Evolutionary conservation across 208 protist species (phyloP), one percentile per base, ranked within the genome.

Genomic region (Acanthamoeba triangularis): DNA sequence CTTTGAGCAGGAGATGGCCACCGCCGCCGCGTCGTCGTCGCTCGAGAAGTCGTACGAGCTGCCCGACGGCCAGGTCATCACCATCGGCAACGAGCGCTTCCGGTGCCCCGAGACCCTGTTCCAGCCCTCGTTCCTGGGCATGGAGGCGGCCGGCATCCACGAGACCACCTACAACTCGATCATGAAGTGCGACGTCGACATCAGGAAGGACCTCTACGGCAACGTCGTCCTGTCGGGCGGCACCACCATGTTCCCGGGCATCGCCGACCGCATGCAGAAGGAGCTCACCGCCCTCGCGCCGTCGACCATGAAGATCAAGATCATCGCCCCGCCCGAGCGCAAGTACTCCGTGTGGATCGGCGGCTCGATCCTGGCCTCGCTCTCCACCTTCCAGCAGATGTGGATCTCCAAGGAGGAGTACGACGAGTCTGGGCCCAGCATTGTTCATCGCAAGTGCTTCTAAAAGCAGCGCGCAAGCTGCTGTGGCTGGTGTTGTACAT

Each of bases 341-440:
- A 97, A 96, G 56, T 98, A 97, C 93, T 96, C 96, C 49, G 96
- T 96, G 13, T 99, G 98, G 98, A 97, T 98, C 41, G 98, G 98
- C 90, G 98, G 98, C 54, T 97, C 97, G 30, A 98, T 99, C 47
- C 37, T 98, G 1, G 94, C 97, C 49, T 97, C 96, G 25, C 92
- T 98, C 16, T 80, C 74, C 56, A 90, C 96, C 35, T 96, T 96
- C 82, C 2, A 49, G 93, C 97, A 99, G 90, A 99, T 99, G 98
- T 99, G 99, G 99, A 99, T 99, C 95, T 99, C 99, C 94, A 99
- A 99, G 97, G 97, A 99, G 91, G 99, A 99, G 97, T 99, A 99
- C 96, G 99, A 99, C 87, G 99, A 99, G 97, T 96, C 97, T 67
- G 99, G 52, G 0, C 52, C 52, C 14, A 18, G 14, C 14, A 56